Percentiles rank a stretch among this genome's conserved stretches.
These are phyloP conservation scores for Paraphaeosphaeria minitans DNA, from an alignment of 2,329 filamentous ascomycete genomes.

Conservation along the genomic window DNA sequence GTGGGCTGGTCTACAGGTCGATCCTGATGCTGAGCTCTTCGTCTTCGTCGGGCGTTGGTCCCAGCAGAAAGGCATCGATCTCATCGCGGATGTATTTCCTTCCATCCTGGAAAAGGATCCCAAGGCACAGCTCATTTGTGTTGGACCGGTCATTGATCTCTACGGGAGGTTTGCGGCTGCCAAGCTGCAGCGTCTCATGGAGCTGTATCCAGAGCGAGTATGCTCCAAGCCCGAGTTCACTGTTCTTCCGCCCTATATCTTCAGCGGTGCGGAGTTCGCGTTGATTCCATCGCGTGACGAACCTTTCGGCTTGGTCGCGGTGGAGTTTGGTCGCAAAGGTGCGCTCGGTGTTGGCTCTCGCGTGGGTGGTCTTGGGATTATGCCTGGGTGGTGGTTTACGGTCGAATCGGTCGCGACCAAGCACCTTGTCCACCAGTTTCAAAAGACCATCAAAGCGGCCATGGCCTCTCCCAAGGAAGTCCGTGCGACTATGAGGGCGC, in stretches of 20 bases:
- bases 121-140: constrained; percentile 65
- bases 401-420: constrained; percentile 68
- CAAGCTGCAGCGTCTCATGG: constrained; percentile 68
- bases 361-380: constrained; percentile 69
- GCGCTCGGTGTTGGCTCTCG: constrained; percentile 69
- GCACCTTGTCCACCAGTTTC: constrained; percentile 69
- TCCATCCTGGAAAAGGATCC: constrained; percentile 64
- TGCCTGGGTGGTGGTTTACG: constrained; percentile 75
- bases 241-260: constrained; percentile 68
- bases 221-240: constrained; percentile 73
- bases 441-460: constrained; percentile 65
- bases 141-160: constrained; percentile 70
- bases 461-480: constrained; percentile 62
- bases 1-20: constrained; percentile 68
- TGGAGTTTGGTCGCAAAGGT: constrained; percentile 71
- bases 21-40: constrained; percentile 65
- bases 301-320: constrained; percentile 70
- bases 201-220: constrained; percentile 67
- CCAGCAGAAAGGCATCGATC: constrained; percentile 70
- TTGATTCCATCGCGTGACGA: constrained; percentile 72
- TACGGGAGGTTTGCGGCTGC: constrained; percentile 71
- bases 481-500: constrained; percentile 67
- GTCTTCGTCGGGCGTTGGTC: constrained; percentile 74
- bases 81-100: constrained; percentile 71
- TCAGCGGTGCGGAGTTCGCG: constrained; percentile 70